Percentiles rank a stretch among this genome's conserved stretches.
Conservation (phyloP, 441 rosid species). For the Erodium texanum region DNA sequence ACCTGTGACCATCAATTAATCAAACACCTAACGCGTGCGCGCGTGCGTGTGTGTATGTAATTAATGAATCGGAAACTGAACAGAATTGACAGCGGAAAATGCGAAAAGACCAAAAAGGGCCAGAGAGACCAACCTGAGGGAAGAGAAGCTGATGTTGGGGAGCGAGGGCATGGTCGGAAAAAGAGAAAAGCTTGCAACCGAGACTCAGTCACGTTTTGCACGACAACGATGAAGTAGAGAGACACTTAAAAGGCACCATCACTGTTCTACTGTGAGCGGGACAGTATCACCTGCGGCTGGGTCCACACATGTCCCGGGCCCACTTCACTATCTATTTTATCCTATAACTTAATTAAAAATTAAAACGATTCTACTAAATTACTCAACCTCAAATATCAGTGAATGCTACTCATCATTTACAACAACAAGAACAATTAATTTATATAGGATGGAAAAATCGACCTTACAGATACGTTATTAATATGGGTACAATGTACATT, state of each 20-base stretch:
- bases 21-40: background rate
- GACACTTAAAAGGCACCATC: background rate
- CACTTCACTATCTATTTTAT: no score
- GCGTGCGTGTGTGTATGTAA: background rate
- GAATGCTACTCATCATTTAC: no score
- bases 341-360: no score
- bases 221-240: background rate
- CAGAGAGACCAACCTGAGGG: background rate
- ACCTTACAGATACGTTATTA: no score
- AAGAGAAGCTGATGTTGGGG: background rate
- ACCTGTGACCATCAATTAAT: no score
- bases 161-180: background rate
- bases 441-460: no score
- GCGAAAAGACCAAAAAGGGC: background rate
- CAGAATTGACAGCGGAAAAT: background rate
- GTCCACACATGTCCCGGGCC: background rate
- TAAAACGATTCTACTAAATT: no score
- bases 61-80: no score
- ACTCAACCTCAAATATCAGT: no score
- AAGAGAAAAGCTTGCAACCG: background rate
- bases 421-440: no score
- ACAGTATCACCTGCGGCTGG: background rate
- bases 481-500: no score
- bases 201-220: background rate
- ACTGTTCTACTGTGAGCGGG: no score